These are phyloP conservation scores for Huntiella savannae DNA, from an alignment of 2,329 filamentous ascomycete genomes.

Conservation along the genomic window DNA sequence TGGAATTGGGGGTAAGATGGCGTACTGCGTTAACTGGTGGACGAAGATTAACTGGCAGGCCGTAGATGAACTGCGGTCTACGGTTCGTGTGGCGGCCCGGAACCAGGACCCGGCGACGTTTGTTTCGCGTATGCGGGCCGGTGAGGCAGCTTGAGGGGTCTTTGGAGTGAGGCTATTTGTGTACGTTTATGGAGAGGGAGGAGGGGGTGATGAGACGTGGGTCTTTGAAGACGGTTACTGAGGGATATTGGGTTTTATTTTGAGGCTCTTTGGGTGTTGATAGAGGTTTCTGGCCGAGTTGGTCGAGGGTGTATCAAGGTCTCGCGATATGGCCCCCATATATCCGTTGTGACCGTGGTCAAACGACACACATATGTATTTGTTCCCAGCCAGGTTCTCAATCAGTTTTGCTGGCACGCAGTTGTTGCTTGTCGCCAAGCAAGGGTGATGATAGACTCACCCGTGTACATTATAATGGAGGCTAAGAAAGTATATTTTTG, in stretches of 20 bases:
- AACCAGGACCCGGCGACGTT: conserved; percentile 4
- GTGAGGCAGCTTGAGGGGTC: neutral
- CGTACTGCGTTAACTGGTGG: conserved; percentile 74
- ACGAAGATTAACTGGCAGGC: conserved; percentile 64
- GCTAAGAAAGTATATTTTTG: neutral
- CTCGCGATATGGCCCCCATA: too few species aligned
- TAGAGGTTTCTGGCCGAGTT: neutral
- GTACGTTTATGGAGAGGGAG: neutral
- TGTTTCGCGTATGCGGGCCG: neutral
- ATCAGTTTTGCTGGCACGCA: too few species aligned
- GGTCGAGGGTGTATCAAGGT: too few species aligned
- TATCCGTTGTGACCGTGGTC: too few species aligned
- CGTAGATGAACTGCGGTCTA: conserved; percentile 30
- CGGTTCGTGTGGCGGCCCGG: neutral
- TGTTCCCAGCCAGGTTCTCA: too few species aligned
- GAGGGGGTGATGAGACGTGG: neutral
- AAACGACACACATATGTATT: too few species aligned
- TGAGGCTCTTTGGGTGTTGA: neutral
- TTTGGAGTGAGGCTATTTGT: neutral
- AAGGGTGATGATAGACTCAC: neutral
- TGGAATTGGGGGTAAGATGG: conserved; percentile 51
- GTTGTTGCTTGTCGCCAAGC: neutral
- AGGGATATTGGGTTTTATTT: conserved; percentile 4
- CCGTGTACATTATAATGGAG: conserved; percentile 11
- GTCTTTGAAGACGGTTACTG: neutral